Conservation (phyloP, 257 asterid species). For the Asclepias syriaca region DNA sequence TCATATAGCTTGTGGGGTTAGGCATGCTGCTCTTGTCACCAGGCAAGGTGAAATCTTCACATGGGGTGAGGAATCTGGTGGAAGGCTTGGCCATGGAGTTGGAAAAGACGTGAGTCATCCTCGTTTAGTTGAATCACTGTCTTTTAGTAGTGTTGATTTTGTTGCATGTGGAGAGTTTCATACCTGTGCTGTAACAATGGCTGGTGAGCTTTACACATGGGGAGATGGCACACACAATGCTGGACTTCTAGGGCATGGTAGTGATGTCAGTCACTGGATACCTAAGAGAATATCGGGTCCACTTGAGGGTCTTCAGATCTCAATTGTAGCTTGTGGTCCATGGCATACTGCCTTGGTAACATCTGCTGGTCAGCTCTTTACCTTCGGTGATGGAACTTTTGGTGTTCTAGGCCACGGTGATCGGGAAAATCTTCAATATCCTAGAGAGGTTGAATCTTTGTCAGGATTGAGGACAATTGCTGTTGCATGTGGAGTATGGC, state of each 20-base stretch:
- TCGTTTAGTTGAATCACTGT: constrained; percentile 59
- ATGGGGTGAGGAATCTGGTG: constrained; percentile 99
- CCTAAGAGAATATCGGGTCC: constrained; percentile 92
- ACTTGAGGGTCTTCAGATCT: constrained; percentile 77
- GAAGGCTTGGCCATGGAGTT: constrained; percentile 88
- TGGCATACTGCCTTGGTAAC: constrained; percentile 93
- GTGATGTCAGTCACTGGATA: constrained; percentile 80
- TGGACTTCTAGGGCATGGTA: constrained; percentile 85
- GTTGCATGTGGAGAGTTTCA: constrained; percentile 94
- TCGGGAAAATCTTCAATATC: constrained; percentile 52
- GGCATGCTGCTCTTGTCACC: constrained; percentile 79
- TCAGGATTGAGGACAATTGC: constrained; percentile 79
- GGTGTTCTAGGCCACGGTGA: constrained; percentile 92
- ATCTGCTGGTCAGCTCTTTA: constrained; percentile 70
- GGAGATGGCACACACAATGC: constrained; percentile 95
- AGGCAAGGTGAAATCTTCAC: constrained; percentile 89
- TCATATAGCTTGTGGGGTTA: constrained; percentile 82
- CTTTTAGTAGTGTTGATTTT: constrained; percentile 58
- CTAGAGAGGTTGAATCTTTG: constrained; percentile 79
- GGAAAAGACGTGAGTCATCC: constrained; percentile 71
- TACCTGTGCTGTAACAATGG: constrained; percentile 72
- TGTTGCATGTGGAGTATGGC: constrained; percentile 98
- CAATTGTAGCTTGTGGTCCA: constrained; percentile 78
- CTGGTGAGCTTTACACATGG: constrained; percentile 90
- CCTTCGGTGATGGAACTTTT: constrained; percentile 88